Percentiles rank a stretch among this genome's conserved stretches.
phyloP scores from a whole-genome alignment of 306 rosid genomes.

The Albizia julibrissin region DNA sequence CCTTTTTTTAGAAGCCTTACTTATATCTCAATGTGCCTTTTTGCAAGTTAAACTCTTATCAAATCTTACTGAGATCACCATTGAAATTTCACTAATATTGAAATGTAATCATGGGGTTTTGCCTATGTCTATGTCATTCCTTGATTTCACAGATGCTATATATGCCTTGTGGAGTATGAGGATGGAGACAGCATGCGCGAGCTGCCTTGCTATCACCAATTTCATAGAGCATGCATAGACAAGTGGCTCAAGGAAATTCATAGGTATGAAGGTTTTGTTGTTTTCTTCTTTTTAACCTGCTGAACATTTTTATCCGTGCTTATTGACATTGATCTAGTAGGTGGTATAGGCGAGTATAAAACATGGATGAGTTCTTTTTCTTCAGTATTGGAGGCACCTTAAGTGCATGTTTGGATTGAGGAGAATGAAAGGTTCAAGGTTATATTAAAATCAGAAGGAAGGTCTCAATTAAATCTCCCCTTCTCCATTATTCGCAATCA shows the following conservation, averaged over 20 bases:
- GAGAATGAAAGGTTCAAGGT: not conserved
- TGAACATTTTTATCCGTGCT: not conserved
- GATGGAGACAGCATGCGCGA: constrained; percentile 88
- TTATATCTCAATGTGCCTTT: not conserved
- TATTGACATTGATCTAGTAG: not conserved
- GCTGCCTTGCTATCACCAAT: constrained; percentile 91
- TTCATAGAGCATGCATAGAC: constrained; percentile 86
- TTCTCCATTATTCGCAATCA: not conserved
- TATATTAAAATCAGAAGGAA: not conserved
- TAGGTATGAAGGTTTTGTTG: constrained; percentile 52
- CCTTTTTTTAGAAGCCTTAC: not conserved
- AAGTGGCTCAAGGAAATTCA: constrained; percentile 99
- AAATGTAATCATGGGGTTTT: not conserved
- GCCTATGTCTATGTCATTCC: not conserved
- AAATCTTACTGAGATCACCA: not conserved
- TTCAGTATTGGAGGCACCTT: not conserved
- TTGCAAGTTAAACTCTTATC: not conserved
- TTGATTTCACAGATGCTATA: constrained; percentile 70
- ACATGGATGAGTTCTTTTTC: not conserved
- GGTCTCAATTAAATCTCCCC: not conserved
- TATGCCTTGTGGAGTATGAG: constrained; percentile 99
- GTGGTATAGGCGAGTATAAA: not conserved
- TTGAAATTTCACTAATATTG: not conserved
- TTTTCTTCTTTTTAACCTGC: not conserved
- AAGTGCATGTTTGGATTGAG: not conserved